phyloP scores from a whole-genome alignment of 2,329 filamentous ascomycete genomes.

The Fusarium nodosum region DNA sequence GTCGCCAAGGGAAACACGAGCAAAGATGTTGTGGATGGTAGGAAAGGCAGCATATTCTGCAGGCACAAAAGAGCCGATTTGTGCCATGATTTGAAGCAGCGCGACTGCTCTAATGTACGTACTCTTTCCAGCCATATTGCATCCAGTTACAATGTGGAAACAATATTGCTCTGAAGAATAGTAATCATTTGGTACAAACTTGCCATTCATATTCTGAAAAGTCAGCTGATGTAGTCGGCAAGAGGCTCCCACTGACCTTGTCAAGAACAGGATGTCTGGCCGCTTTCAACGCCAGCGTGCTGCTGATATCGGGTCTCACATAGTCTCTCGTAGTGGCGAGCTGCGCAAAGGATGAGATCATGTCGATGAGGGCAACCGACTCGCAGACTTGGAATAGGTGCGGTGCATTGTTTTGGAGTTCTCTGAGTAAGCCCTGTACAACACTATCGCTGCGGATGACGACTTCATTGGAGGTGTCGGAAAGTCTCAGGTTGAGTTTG shows the following conservation, averaged over 20 bases:
- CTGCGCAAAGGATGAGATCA: slow-evolving; percentile 83
- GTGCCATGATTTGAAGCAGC: slow-evolving; percentile 90
- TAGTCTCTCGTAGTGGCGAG: slow-evolving; percentile 73
- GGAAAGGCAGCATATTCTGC: slow-evolving; percentile 86
- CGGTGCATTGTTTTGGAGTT: slow-evolving; percentile 79
- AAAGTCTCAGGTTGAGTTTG: slow-evolving; percentile 83
- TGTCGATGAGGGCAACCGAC: slow-evolving; percentile 87
- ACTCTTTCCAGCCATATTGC: slow-evolving; percentile 98
- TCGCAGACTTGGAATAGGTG: slow-evolving; percentile 87
- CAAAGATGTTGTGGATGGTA: slow-evolving; percentile 86
- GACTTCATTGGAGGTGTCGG: slow-evolving; percentile 86
- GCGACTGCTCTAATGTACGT: slow-evolving; percentile 92
- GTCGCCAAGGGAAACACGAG: slow-evolving; percentile 87
- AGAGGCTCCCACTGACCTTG: slow-evolving; percentile 59
- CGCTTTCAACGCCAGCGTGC: slow-evolving; percentile 77
- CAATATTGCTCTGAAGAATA: slow-evolving; percentile 84
- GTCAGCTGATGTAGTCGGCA: slow-evolving; percentile 2
- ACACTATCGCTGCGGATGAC: slow-evolving; percentile 84
- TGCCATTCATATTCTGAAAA: slow-evolving; percentile 69
- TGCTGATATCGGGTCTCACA: slow-evolving; percentile 75
- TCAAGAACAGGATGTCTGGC: slow-evolving; percentile 85
- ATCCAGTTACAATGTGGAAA: slow-evolving; percentile 94
- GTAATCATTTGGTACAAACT: slow-evolving; percentile 90
- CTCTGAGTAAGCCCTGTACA: slow-evolving; percentile 77
- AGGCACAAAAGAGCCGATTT: slow-evolving; percentile 91